Evolutionary conservation across 352 stramenopile species (phyloP), one percentile per base, ranked within the genome.

Genomic region (Globisporangium solare): DNA sequence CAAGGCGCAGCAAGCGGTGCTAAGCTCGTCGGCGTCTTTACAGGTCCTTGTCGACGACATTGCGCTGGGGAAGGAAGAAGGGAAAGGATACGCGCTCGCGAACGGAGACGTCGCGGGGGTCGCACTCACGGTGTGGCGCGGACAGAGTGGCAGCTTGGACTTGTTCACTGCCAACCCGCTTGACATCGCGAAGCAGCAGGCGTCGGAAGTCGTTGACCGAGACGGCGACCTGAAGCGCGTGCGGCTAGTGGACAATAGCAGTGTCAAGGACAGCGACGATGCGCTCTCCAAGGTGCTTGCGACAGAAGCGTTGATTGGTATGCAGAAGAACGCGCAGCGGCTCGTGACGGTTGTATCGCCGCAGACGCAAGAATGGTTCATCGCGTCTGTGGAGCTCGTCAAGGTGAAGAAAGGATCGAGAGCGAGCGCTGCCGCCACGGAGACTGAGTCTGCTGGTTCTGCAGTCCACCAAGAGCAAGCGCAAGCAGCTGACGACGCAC

Each of bases 371-470:
- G 55, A 85, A 55, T 89, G 78, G 74, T 57, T 81, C 32, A 87
- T 93, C 55, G 83, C 73, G 35, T 66, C 82, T 12, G 20, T 89
- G 8, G 83, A 89, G 60, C 67, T 93, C 17, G 65, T 91, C 7
- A 91, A 89, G 51, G 72, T 93, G 8, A 90, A 91, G 65, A 91
- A 89, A 56, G 72, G 68, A 43, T 79, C 63, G 6, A 59, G 47
- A 18, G 53, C 63, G 1, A 76, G 49, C 31, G 54, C 54, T 6
- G 54, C 56, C 1, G 39, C 49, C 11, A 39, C 58, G 45, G 45
- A 50, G 14, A 39, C 47, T 10, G 27, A 35, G 6, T 45, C 27
- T 22, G 12, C 39, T 54, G 47, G 14, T 46, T 14, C 47, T 11
- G 24, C 6, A 18, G 35, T 18, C 6, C 43, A 63, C 20, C 54